A percentile compares a stretch with the other conserved stretches of the same genome.
Evolutionary conservation across 192 early-diverging fungal species (phyloP).

Genomic region (Backusella liffmaniae): DNA sequence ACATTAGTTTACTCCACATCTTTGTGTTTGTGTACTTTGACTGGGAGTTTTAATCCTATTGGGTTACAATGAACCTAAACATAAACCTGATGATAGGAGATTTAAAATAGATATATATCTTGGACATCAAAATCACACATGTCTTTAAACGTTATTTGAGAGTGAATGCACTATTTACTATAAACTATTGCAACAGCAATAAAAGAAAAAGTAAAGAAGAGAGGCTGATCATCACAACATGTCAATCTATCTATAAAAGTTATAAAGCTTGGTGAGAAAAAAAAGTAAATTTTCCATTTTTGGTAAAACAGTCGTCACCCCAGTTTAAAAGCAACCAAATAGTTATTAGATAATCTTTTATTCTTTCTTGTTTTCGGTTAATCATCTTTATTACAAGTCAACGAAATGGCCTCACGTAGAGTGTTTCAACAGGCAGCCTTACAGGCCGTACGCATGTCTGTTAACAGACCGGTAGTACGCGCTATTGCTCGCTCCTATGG

Average conservation of each 20-base stretch:
- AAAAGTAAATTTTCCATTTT: not conserved
- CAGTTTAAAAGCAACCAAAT: not conserved
- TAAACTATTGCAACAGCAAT: too few species aligned
- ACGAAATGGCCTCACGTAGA: conserved; percentile 11
- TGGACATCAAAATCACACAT: too few species aligned
- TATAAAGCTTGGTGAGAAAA: not conserved
- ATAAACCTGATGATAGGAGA: not conserved
- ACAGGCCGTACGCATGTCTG: not conserved
- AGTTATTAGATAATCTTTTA: not conserved
- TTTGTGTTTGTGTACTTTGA: not conserved
- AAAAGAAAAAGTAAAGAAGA: too few species aligned
- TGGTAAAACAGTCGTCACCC: not conserved
- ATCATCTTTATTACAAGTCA: not conserved
- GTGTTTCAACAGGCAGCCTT: not conserved
- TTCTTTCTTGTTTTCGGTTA: not conserved
- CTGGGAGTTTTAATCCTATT: not conserved
- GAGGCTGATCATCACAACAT: too few species aligned
- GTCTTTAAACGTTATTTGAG: too few species aligned
- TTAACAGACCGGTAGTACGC: not conserved
- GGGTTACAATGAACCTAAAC: not conserved
- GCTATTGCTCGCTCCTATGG: not conserved
- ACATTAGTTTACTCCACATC: not conserved
- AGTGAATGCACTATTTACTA: too few species aligned
- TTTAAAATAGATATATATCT: too few species aligned
- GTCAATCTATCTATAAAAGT: too few species aligned